Conservation (phyloP, 2,329 filamentous ascomycete genomes). For the Drechmeria coniospora region DNA sequence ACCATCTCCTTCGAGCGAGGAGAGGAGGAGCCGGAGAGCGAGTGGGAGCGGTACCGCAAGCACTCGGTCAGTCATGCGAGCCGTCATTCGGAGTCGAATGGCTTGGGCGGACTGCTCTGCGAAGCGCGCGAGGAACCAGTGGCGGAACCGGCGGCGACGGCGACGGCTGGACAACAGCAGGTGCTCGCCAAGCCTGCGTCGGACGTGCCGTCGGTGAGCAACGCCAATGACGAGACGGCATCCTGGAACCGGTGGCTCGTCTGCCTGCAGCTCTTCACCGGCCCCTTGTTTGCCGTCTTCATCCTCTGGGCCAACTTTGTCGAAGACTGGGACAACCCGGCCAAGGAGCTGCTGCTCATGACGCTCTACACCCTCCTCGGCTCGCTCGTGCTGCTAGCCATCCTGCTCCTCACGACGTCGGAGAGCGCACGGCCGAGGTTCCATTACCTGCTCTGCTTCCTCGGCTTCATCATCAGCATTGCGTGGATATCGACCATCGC, state of each 20-base stretch:
- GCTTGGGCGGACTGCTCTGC: constrained; percentile 7
- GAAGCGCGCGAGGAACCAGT: constrained; percentile 9
- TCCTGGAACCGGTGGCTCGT: constrained; percentile 90
- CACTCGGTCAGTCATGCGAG: constrained; percentile 21
- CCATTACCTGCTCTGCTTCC: constrained; percentile 66
- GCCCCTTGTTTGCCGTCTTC: constrained; percentile 67
- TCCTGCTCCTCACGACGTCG: constrained; percentile 55
- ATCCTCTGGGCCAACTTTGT: constrained; percentile 57
- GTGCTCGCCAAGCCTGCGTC: constrained; percentile 16
- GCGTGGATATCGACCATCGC: constrained; percentile 95
- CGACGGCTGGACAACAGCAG: not conserved
- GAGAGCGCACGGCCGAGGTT: constrained; percentile 53
- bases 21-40: constrained; percentile 28
- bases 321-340: constrained; percentile 39
- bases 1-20: constrained; percentile 19
- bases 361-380: constrained; percentile 49
- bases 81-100: constrained; percentile 3
- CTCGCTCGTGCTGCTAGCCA: constrained; percentile 50
- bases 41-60: constrained; percentile 44
- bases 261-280: constrained; percentile 69
- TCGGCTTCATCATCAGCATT: constrained; percentile 82
- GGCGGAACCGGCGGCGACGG: constrained; percentile 2
- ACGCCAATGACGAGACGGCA: constrained; percentile 25
- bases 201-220: constrained; percentile 15
- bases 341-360: constrained; percentile 37